A percentile compares a stretch with the other conserved stretches of the same genome.
phyloP scores from a whole-genome alignment of 1,284 basidiomycete species.

The Tranzscheliella williamsii region DNA sequence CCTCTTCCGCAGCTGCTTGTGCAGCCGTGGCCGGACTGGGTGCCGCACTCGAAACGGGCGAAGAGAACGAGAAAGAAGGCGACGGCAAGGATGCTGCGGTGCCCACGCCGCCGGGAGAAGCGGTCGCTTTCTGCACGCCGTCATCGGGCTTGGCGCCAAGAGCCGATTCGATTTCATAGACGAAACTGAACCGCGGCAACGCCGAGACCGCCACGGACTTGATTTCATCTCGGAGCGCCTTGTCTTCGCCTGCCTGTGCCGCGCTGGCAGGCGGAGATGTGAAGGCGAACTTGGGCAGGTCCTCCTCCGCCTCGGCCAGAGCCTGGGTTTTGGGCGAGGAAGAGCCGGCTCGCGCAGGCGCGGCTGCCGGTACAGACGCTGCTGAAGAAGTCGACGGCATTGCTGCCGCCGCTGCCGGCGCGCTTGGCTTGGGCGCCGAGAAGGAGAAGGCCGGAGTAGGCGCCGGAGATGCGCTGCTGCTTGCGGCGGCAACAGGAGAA shows the following conservation, averaged over 20 bases:
- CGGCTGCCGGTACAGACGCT: neutral
- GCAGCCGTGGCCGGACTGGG: neutral
- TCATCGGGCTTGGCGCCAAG: neutral
- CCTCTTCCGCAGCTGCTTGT: neutral
- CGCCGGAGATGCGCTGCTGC: constrained; percentile 1
- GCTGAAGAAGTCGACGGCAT: neutral
- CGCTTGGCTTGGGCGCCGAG: constrained; percentile 2
- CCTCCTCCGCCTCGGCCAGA: constrained; percentile 9
- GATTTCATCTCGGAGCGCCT: constrained; percentile 28
- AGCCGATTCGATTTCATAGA: constrained; percentile 16
- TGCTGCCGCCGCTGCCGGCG: neutral
- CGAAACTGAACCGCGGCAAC: constrained; percentile 29
- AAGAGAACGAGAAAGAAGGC: constrained; percentile 6
- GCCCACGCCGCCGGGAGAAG: neutral
- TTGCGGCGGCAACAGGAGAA: constrained; percentile 8
- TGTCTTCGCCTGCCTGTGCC: neutral
- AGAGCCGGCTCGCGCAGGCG: neutral
- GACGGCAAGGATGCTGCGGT: neutral
- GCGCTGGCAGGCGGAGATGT: neutral
- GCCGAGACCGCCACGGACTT: constrained; percentile 15
- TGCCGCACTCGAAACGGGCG: neutral
- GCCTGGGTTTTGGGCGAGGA: neutral
- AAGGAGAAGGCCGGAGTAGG: constrained; percentile 16
- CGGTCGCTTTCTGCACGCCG: neutral
- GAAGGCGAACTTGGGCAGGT: constrained; percentile 21